Conservation (phyloP, 2,329 filamentous ascomycete genomes). For the Trichoderma cornu-damae region DNA sequence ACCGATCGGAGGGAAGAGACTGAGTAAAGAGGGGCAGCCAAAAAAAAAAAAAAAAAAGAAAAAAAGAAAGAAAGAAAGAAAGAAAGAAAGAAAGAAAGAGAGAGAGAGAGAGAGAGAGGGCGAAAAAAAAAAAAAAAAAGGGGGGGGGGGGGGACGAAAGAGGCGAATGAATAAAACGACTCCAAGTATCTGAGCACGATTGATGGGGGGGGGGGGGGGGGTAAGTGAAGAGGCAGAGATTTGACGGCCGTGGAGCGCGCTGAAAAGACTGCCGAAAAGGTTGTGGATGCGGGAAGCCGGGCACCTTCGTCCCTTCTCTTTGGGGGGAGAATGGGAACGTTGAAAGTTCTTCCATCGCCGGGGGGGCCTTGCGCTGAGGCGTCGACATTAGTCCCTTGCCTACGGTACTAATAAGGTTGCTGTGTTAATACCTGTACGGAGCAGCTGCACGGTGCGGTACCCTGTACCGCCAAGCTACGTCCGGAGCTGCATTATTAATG, state of each 20-base stretch:
- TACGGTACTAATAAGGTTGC: too few relatives aligned
- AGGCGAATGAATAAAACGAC: not conserved
- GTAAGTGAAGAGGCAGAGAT: not conserved
- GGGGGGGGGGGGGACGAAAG: not conserved
- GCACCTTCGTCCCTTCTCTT: not conserved
- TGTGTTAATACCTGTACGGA: not conserved
- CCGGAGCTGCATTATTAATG: slow-evolving; percentile 12
- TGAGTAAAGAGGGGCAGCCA: not conserved
- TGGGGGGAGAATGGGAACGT: slow-evolving; percentile 9
- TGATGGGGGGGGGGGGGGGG: too few relatives aligned
- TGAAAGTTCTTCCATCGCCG: not conserved
- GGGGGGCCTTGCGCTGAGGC: too few relatives aligned
- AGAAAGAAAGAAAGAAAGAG: not conserved
- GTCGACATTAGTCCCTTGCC: too few relatives aligned
- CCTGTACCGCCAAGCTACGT: slow-evolving; percentile 4
- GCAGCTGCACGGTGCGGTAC: not conserved
- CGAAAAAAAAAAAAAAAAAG: not conserved
- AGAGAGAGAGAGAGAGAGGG: not conserved
- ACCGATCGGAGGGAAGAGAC: not conserved
- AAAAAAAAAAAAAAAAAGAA: not conserved
- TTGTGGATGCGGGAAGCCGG: slow-evolving; percentile 16
- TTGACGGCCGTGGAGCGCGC: not conserved
- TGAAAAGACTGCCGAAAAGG: slow-evolving; percentile 8
- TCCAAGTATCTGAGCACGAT: not conserved
- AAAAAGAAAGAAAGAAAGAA: not conserved